phyloP scores from a whole-genome alignment of 2,329 filamentous ascomycete genomes.

The Amauroascus verrucosus region DNA sequence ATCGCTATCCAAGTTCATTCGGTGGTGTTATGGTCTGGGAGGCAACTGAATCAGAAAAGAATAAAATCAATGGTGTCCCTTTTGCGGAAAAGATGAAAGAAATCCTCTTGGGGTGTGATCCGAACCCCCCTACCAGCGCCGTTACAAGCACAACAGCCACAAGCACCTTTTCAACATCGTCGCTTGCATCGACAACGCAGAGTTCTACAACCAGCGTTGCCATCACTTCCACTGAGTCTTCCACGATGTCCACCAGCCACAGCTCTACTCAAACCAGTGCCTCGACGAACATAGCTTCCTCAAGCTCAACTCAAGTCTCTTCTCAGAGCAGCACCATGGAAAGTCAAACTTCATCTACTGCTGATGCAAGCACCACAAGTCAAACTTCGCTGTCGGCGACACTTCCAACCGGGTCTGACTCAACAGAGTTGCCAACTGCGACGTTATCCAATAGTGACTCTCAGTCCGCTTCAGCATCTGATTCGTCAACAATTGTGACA shows the following conservation, averaged over 20 bases:
- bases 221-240: neutral
- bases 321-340: too few relatives aligned
- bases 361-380: neutral
- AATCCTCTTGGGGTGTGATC: slow-evolving; percentile 12
- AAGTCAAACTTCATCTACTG: neutral
- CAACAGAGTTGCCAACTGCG: neutral
- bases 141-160: slow-evolving; percentile 15
- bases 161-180: slow-evolving; percentile 9
- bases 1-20: slow-evolving; percentile 36
- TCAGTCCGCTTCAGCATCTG: neutral
- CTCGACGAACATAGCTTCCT: neutral
- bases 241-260: neutral
- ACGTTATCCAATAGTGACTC: too few relatives aligned
- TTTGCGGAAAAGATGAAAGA: slow-evolving; percentile 19
- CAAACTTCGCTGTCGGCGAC: slow-evolving; percentile 4
- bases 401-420: neutral
- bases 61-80: slow-evolving; percentile 12
- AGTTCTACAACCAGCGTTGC: neutral
- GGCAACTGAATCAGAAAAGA: slow-evolving; percentile 18
- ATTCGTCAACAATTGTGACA: neutral
- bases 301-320: too few relatives aligned
- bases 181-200: neutral
- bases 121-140: slow-evolving; percentile 19
- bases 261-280: neutral
- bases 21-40: slow-evolving; percentile 47